Evolutionary conservation across 73 alveolate species (phyloP), one percentile per base, ranked within the genome.

Genomic region (Tetrahymena thermophila): DNA sequence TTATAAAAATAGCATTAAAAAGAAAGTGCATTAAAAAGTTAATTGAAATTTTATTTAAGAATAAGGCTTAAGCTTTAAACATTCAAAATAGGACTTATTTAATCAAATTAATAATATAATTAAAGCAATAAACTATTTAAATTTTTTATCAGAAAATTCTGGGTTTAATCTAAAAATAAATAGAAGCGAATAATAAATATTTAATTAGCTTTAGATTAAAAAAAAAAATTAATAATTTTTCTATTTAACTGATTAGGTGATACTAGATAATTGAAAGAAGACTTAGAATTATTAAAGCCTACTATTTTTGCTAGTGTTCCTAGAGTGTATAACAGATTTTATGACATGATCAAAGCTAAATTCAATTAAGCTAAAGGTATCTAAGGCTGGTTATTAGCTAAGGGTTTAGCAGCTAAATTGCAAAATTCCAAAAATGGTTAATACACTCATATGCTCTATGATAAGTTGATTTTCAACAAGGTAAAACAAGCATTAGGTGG

Each of bases 401-500:
- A 97, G 94, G 99, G 98, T 17, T 55, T 99, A 14, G 96, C 95
- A 3, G 43, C 98, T 31, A 98, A 98, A 57, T 94, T 97, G 35
- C 50, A 96, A 19, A 95, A 95, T 43, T 94, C 97, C 10, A 58
- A 93, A 42, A 94, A 94, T 35, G 93, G 93, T 15, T 98, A 97
- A 31, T 94, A 43, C 35, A 95, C 97, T 14, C 99, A 97, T 93
- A 35, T 94, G 42, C 85, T 98, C 17, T 99, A 85, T 85, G 97
- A 95, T 50, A 89, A 43, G 93, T 93, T 93, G 3, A 85, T 95
- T 23, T 98, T 99, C 56, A 23, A 85, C 25, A 94, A 93, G 84
- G 96, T 98, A 43, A 97, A 96, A 94, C 97, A 96, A 37, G 71
- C 97, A 8, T 89, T 98, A 34, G 99, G 99, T 9, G 99, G 99